Evolutionary conservation across 1,139 yeast genomes (phyloP), one percentile per base, ranked within the genome.

Genomic region (Groenewaldozyma auringiensis): DNA sequence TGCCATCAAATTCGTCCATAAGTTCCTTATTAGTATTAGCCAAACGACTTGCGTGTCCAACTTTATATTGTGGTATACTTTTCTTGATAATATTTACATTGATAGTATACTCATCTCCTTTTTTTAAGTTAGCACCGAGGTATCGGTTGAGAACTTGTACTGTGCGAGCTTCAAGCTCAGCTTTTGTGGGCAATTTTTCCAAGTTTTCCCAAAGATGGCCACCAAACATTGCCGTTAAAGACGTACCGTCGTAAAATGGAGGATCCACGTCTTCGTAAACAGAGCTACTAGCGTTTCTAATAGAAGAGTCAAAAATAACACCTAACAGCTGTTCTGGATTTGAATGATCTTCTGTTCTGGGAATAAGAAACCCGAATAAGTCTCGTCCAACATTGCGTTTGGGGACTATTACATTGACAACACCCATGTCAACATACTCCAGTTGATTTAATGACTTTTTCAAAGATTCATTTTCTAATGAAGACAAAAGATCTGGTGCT

Each of bases 301-400:
- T 76, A 43, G 86, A 88, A 1, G 96, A 85, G 62, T 92, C 97
- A 64, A 84, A 92, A 29, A 92, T 87, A 1, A 87, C 87, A 1
- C 98, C 98, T 37, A 92, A 69, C 17, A 88, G 66, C 20, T 76
- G 71, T 44, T 79, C 81, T 1, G 78, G 74, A 55, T 85, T 83
- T 4, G 62, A 55, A 31, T 61, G 59, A 21, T 64, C 60, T 51
- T 65, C 58, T 38, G 66, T 65, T 59, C 66, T 72, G 35, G 98
- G 98, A 2, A 87, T 85, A 46, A 92, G 72, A 56, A 84, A 87
- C 1, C 98, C 98, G 70, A 92, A 92, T 42, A 96, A 95, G 43
- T 73, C 59, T 35, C 53, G 50, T 9, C 61, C 62, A 36, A 62
- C 52, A 20, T 51, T 42, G 41, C 56, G 58, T 14, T 56, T 50